Conservation (phyloP, 2,329 filamentous ascomycete species). For the Pseudocercospora cruenta region DNA sequence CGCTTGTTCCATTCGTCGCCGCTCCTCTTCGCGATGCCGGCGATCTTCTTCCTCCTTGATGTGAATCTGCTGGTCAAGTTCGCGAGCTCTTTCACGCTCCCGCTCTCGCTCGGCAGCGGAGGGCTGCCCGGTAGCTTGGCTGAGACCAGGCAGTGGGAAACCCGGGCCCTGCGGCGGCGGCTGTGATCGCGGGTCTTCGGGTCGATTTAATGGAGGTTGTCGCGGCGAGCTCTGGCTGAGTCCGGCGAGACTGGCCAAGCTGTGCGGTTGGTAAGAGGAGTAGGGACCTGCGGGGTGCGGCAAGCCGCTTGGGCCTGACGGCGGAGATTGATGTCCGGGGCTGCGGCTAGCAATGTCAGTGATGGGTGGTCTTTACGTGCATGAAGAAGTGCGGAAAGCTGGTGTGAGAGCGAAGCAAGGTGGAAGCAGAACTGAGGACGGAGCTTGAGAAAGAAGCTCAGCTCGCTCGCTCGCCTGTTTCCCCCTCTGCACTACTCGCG, state of each 20-base stretch:
- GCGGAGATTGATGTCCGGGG: slow-evolving; percentile 39
- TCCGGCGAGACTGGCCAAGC: slow-evolving; percentile 49
- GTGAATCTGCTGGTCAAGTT: slow-evolving; percentile 59
- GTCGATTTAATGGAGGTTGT: slow-evolving; percentile 35
- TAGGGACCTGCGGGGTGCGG: slow-evolving; percentile 43
- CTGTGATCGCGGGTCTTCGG: slow-evolving; percentile 37
- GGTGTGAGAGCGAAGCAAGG: slow-evolving; percentile 4
- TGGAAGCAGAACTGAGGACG: neutral
- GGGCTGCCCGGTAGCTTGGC: slow-evolving; percentile 48
- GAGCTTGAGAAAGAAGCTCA: slow-evolving; percentile 5
- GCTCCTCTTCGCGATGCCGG: slow-evolving; percentile 64
- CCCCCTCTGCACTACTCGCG: neutral
- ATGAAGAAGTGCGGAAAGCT: neutral
- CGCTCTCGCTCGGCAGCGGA: slow-evolving; percentile 45
- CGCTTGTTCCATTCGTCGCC: slow-evolving; percentile 69
- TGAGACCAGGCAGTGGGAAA: slow-evolving; percentile 51
- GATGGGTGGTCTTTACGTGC: slow-evolving; percentile 10
- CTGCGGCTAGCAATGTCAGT: slow-evolving; percentile 13
- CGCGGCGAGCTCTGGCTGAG: slow-evolving; percentile 50
- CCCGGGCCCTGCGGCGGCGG: slow-evolving; percentile 42
- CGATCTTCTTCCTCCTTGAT: slow-evolving; percentile 65
- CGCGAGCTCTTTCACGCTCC: slow-evolving; percentile 51
- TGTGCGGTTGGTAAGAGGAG: slow-evolving; percentile 50
- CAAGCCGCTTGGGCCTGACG: slow-evolving; percentile 34
- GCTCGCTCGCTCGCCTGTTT: neutral